Evolutionary conservation across 225 moss, liverwort and hornwort genomes (phyloP), one percentile per base, ranked within the genome.

Genomic region (Takakia lepidozioides): DNA sequence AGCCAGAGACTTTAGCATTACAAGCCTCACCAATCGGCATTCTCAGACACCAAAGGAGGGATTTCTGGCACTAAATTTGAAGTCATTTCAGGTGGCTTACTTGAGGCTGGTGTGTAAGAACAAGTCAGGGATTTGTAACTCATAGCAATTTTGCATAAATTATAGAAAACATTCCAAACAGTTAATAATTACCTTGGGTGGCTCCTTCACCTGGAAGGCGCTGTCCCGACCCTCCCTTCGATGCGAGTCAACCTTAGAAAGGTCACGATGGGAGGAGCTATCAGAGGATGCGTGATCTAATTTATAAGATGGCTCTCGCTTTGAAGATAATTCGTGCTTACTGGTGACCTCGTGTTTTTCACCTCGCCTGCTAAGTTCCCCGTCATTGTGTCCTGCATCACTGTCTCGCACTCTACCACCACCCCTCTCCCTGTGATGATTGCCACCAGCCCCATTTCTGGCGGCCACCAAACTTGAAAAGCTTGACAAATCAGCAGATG

Each of bases 391-490:
- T 36, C 60, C 90, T 44, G 68, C 54, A 52, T 81, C 85, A 63
- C 73, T 79, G 35, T 98, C 87, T 42, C 87, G 70, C 1, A 49
- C 63, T 57, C 77, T 69, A 42, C 79, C 77, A 25, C 60, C 46
- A 51, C 68, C 74, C 49, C 89, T 72, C 34, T 86, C 89, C 65
- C 90, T 80, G 64, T 80, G 83, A 48, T 82, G 75, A 34, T 90
- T 73, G 23, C 77, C 80, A 49, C 69, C 63, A 46, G 83, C 71
- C 22, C 91, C 91, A 58, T 87, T 91, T 48, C 98, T 83, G 51
- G 71, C 71, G 16, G 75, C 83, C 43, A 80, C 84, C 38, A 90
- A 68, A 56, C 70, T 73, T 26, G 69, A 71, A 5, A 78, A 57
- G 70, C 67, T 74, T 5, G 78, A 72, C 49, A 83, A 71, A 52